phyloP scores from a whole-genome alignment of 2,329 filamentous ascomycete species.

The Trichocomaceae sp. region DNA sequence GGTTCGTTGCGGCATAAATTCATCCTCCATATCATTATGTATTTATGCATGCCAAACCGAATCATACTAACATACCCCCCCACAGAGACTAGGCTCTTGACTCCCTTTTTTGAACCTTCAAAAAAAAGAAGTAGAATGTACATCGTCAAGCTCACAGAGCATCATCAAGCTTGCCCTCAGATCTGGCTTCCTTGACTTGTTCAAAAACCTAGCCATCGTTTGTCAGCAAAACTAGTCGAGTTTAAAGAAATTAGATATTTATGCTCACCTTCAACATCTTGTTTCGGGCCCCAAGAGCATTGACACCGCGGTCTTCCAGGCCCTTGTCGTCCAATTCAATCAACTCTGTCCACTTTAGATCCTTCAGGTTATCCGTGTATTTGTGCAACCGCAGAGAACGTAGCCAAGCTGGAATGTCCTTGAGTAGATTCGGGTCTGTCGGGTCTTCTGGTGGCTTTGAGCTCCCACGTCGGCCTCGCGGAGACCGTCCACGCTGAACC shows the following conservation, averaged over 20 bases:
- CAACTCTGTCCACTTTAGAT: constrained; percentile 92
- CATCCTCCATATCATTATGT: constrained; percentile 9
- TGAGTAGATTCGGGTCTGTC: constrained; percentile 79
- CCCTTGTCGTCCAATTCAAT: constrained; percentile 89
- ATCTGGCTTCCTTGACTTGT: constrained; percentile 78
- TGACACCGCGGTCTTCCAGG: constrained; percentile 86
- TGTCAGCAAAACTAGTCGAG: constrained; percentile 24
- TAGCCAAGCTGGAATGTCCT: constrained; percentile 95
- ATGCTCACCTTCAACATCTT: constrained; percentile 87
- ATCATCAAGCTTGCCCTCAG: constrained; percentile 60
- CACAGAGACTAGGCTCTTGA: not conserved
- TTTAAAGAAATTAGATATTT: not conserved
- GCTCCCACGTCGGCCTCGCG: constrained; percentile 83
- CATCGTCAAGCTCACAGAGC: constrained; percentile 21
- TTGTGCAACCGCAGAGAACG: constrained; percentile 93
- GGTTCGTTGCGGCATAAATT: constrained; percentile 7
- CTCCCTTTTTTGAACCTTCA: not conserved
- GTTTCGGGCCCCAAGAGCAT: constrained; percentile 84
- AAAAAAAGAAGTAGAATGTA: constrained; percentile 4
- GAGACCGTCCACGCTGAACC: constrained; percentile 81
- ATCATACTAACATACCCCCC: constrained; percentile 11
- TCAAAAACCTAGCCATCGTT: constrained; percentile 66
- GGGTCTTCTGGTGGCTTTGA: constrained; percentile 98
- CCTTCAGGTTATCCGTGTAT: constrained; percentile 97
- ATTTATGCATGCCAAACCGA: constrained; percentile 9